Base-by-base conservation (phyloP, 2,329 filamentous ascomycete species). In the Apiospora koreana region DNA sequence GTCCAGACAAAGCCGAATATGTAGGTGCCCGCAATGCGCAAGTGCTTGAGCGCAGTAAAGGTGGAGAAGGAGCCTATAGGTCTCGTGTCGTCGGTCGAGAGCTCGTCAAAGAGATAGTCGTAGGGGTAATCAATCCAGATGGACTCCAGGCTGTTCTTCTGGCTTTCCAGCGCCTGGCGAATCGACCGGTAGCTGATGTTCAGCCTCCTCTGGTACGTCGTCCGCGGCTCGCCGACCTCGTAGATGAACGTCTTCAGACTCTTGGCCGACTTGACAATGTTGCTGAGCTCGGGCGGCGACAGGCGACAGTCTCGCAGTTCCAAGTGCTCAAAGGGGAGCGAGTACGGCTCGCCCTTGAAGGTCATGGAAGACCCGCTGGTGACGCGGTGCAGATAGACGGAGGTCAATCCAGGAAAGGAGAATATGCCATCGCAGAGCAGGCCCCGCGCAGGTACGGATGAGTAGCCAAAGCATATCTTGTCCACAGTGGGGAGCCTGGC, bases 41-140 rank as follows among this genome's bases (percentile, higher is more conserved):
- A 42, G n/a, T 67, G 66, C 66, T 70, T 70, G 45, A 71, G 70
- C 21, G 67, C 66, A 1, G 50, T 71, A 14, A 67, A 71, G 7
- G 38, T 10, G 9, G 65, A 35, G 46, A 71, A 70, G 18, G 68
- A 68, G 8, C 69, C 66, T 21, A 71, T 71, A 38, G 70, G 70
- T 3, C 31, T 25, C 1, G 70, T 71, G 6, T 70, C 50, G 35
- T 70, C 45, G 65, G 23, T 70, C 0, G 70, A 68, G 23, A 58
- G 64, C 6, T 67, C 48, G 35, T 70, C 69, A 38, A 69, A 71
- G 16, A 58, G 45, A 35, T 71, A 71, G 46, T 71, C 66, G 46
- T 71, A 66, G 1, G 70, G 70, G 23, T 71, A 71, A 45, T 71
- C 70, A 23, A 71, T 45, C 68, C 70, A 71, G 9, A 71, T 70